Evolutionary conservation across 805 yeast species (phyloP).

Genomic region (Kazachstania africana): DNA sequence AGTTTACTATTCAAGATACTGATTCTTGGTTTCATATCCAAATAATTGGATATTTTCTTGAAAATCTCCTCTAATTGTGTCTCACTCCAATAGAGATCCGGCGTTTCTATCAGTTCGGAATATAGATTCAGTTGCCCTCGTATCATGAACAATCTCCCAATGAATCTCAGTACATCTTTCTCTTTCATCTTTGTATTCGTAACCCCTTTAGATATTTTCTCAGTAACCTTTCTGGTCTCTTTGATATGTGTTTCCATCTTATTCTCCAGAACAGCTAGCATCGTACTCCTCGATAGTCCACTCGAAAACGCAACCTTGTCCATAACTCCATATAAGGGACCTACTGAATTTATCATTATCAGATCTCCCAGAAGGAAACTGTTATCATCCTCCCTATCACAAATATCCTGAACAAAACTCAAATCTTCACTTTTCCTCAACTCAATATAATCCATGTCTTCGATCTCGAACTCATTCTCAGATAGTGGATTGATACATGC

Average conservation of each 20-base stretch:
- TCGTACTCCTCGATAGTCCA: conserved; percentile 78
- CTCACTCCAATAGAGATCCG: conserved; percentile 89
- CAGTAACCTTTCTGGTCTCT: conserved; percentile 53
- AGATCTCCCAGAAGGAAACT: conserved; percentile 57
- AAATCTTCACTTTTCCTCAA: conserved; percentile 1
- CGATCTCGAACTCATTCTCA: conserved; percentile 51
- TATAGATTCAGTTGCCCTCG: conserved; percentile 78
- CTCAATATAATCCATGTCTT: conserved; percentile 75
- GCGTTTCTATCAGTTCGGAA: conserved; percentile 82
- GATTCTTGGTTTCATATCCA: conserved; percentile 72
- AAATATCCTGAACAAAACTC: too few species aligned
- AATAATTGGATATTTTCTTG: conserved; percentile 51
- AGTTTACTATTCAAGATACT: conserved; percentile 70
- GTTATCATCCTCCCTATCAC: conserved; percentile 10
- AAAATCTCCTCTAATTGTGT: conserved; percentile 73
- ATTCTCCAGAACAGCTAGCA: conserved; percentile 68
- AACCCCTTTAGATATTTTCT: conserved; percentile 54
- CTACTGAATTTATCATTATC: conserved; percentile 47
- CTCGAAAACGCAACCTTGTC: conserved; percentile 85
- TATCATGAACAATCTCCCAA: conserved; percentile 64
- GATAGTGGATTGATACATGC: conserved; percentile 34
- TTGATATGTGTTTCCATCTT: conserved; percentile 58
- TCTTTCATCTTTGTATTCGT: conserved; percentile 37
- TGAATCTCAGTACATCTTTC: conserved; percentile 50
- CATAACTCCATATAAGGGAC: conserved; percentile 37